Evolutionary conservation across 345 rosid species (phyloP), one percentile per base, ranked within the genome.

Genomic region (Odontarrhena argentea): DNA sequence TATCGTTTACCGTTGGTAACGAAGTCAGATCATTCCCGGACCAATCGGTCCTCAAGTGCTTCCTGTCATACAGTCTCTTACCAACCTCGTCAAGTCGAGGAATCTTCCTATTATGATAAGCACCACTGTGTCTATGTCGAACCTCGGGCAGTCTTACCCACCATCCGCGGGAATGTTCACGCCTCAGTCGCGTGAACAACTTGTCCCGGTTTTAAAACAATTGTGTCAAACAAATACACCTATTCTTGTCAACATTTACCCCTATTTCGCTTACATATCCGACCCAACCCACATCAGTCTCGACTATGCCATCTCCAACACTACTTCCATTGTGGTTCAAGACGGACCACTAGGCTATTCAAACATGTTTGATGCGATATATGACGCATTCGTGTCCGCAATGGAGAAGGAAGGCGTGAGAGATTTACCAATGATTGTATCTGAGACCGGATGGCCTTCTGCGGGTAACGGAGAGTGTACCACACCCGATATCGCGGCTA

Each of bases 381-480:
- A 75, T 1, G 88, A 82, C 58, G 63, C 79, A 6, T 48, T 73
- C 5, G 34, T 62, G 9, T 68, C 42, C 34, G 79, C 78, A 0
- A 54, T 74, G 76, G 80, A 78, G 60, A 79, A 70, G 32, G 64
- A 47, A 44, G 57, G 67, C 1, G 58, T 13, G 9, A 1, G 3
- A 4, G 14, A 53, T 22, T 68, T 80, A 44, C 32, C 54, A 2
- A 8, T 76, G 10, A 52, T 41, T 0, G 77, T 82, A 13, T 37
- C 80, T 0, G 86, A 78, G 59, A 70, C 48, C 3, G 83, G 84
- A 15, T 78, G 83, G 81, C 83, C 84, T 6, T 76, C 81, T 0
- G 65, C 54, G 8, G 87, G 77, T 34, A 80, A 76, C 18, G 79
- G 71, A 2, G 0, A 43, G 3, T n/a, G 65, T 9, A 60, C 82